phyloP scores from a whole-genome alignment of 805 yeast genomes.

The Kluyveromyces aestuarii region DNA sequence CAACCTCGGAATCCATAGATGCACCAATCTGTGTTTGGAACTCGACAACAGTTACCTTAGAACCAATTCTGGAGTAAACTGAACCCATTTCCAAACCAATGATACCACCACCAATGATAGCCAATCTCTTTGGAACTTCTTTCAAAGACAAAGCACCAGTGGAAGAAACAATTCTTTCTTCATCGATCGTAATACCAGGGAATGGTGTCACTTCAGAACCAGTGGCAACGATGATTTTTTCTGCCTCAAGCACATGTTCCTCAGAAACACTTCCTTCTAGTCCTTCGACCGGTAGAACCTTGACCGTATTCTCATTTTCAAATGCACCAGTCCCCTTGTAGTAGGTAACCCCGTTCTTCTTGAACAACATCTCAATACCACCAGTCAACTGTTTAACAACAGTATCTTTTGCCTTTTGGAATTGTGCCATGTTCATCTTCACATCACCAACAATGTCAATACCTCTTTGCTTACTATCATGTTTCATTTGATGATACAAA shows the following conservation, averaged over 20 bases:
- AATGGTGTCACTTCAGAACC: slow-evolving; percentile 98
- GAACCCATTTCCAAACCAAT: slow-evolving; percentile 99
- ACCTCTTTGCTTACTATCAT: slow-evolving; percentile 82
- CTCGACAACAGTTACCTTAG: slow-evolving; percentile 92
- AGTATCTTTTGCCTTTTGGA: slow-evolving; percentile 88
- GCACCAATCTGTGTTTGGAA: slow-evolving; percentile 91
- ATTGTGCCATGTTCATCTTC: slow-evolving; percentile 59
- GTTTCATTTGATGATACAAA: slow-evolving; percentile 77
- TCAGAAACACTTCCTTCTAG: slow-evolving; percentile 57
- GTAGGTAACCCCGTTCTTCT: slow-evolving; percentile 91
- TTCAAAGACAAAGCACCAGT: slow-evolving; percentile 82
- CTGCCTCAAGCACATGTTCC: slow-evolving; percentile 62
- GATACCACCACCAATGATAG: slow-evolving; percentile 98
- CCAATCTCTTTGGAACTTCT: slow-evolving; percentile 86
- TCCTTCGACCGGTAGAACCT: slow-evolving; percentile 83
- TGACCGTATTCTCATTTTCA: slow-evolving; percentile 65
- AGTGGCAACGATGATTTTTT: slow-evolving; percentile 90
- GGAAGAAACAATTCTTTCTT: slow-evolving; percentile 92
- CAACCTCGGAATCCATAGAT: slow-evolving; percentile 95
- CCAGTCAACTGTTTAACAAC: slow-evolving; percentile 84
- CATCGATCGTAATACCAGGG: slow-evolving; percentile 96
- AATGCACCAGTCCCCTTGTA: slow-evolving; percentile 91
- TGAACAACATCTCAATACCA: slow-evolving; percentile 91
- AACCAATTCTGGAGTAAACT: slow-evolving; percentile 90
- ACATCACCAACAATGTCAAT: slow-evolving; percentile 71